These are phyloP conservation scores for Cryptococcus sp. DNA, from an alignment of 1,284 basidiomycete genomes.

Conservation along the genomic window DNA sequence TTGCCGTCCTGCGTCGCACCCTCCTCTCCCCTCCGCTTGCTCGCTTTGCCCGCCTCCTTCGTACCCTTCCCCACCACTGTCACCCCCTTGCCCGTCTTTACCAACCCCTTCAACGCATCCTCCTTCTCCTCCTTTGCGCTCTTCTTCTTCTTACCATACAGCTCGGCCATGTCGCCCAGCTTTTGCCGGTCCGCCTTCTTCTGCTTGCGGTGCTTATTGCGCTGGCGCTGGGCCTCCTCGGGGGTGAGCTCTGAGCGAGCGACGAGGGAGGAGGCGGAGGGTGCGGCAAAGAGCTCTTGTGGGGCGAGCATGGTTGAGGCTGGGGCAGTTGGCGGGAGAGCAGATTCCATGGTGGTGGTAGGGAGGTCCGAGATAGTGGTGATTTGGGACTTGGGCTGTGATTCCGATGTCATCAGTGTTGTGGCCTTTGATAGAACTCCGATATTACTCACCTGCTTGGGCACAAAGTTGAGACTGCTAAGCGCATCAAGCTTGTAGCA, in stretches of 20 bases:
- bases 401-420: background rate
- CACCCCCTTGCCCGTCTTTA: slow-evolving; percentile 74
- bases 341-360: slow-evolving; percentile 82
- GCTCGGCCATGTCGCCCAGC: slow-evolving; percentile 66
- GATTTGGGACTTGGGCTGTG: slow-evolving; percentile 85
- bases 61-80: slow-evolving; percentile 75
- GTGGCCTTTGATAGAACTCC: background rate
- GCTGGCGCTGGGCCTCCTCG: slow-evolving; percentile 69
- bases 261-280: slow-evolving; percentile 58
- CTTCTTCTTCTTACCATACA: slow-evolving; percentile 57
- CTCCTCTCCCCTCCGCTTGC: slow-evolving; percentile 27
- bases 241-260: slow-evolving; percentile 79
- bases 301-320: slow-evolving; percentile 82
- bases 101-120: slow-evolving; percentile 68
- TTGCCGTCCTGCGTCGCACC: slow-evolving; percentile 31
- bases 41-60: slow-evolving; percentile 48
- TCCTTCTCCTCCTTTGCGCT: slow-evolving; percentile 73
- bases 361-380: slow-evolving; percentile 81
- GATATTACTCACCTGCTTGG: slow-evolving; percentile 68
- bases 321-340: slow-evolving; percentile 77
- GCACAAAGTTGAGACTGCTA: slow-evolving; percentile 91
- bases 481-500: slow-evolving; percentile 89
- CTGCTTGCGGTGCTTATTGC: slow-evolving; percentile 69
- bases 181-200: slow-evolving; percentile 67
- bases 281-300: slow-evolving; percentile 76